These are phyloP conservation scores for Tetraselmis chui DNA, from an alignment of 139 green algal genomes.

Conservation along the genomic window DNA sequence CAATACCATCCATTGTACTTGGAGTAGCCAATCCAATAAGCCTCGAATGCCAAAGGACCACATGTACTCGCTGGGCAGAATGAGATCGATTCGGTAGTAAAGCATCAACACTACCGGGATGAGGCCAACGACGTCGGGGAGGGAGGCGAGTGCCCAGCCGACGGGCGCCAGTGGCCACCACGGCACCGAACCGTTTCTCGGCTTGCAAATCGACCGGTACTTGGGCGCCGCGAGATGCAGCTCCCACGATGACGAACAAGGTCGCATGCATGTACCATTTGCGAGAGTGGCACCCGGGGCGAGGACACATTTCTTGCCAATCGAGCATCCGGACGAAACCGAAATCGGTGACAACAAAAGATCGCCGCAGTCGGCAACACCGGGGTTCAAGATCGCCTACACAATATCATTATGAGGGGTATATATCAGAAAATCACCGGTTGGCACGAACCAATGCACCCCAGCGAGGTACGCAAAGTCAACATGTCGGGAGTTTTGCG, in stretches of 20 bases:
- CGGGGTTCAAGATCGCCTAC: conserved; percentile 11
- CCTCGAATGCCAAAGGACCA: too few relatives aligned
- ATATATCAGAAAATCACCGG: too few relatives aligned
- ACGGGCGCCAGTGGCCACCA: background rate
- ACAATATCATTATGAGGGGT: too few relatives aligned
- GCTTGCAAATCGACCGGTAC: background rate
- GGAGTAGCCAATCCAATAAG: background rate
- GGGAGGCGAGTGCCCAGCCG: too few relatives aligned
- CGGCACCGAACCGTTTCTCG: background rate
- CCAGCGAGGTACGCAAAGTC: too few relatives aligned
- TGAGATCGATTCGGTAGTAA: too few relatives aligned
- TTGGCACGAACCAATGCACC: too few relatives aligned
- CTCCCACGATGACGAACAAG: conserved; percentile 17
- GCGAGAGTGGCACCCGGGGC: conserved; percentile 1
- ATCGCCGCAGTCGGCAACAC: conserved; percentile 5
- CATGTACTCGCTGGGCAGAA: too few relatives aligned
- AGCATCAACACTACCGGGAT: too few relatives aligned
- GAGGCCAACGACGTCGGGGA: too few relatives aligned
- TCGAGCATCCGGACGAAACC: background rate
- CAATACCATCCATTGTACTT: background rate
- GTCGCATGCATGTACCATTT: conserved; percentile 8
- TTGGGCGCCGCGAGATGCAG: too few relatives aligned
- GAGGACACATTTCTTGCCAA: background rate
- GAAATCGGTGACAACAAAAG: conserved; percentile 14
- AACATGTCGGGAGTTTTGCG: too few relatives aligned